Percentiles rank a stretch among this genome's conserved stretches.
Conservation (phyloP, 2,329 filamentous ascomycete genomes). For the Zymoseptoria passerinii region DNA sequence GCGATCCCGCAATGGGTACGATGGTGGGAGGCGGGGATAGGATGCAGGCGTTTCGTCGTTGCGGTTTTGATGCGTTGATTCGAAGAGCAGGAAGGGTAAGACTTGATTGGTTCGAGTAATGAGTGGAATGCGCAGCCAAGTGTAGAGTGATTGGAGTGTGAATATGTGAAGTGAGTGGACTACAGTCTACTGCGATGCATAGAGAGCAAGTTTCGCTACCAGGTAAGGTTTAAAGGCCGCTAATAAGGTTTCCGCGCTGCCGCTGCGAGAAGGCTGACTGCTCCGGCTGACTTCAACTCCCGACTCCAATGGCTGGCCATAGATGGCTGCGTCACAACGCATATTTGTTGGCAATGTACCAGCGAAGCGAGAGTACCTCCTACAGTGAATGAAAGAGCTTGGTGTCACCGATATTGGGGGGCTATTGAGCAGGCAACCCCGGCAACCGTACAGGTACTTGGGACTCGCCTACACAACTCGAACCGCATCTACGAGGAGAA, state of each 20-base stretch:
- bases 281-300: not conserved
- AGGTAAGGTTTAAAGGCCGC: not conserved
- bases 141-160: not conserved
- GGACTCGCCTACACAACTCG: too few relatives aligned
- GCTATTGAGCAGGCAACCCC: not conserved
- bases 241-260: not conserved
- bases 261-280: not conserved
- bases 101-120: not conserved
- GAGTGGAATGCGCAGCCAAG: not conserved
- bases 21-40: not conserved
- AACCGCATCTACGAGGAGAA: too few relatives aligned
- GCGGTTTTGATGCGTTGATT: not conserved
- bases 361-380: not conserved
- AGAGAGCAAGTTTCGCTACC: not conserved
- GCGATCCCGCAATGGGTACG: not conserved
- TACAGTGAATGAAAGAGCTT: not conserved
- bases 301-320: not conserved
- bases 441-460: too few relatives aligned
- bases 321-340: not conserved
- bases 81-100: not conserved
- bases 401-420: not conserved
- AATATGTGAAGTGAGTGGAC: not conserved
- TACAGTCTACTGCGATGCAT: not conserved
- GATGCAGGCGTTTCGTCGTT: not conserved
- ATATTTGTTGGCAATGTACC: not conserved